A percentile compares a stretch with the other conserved stretches of the same genome.
Evolutionary conservation across 345 rosid genomes (phyloP).

Genomic region (Gossypioides kirkii): DNA sequence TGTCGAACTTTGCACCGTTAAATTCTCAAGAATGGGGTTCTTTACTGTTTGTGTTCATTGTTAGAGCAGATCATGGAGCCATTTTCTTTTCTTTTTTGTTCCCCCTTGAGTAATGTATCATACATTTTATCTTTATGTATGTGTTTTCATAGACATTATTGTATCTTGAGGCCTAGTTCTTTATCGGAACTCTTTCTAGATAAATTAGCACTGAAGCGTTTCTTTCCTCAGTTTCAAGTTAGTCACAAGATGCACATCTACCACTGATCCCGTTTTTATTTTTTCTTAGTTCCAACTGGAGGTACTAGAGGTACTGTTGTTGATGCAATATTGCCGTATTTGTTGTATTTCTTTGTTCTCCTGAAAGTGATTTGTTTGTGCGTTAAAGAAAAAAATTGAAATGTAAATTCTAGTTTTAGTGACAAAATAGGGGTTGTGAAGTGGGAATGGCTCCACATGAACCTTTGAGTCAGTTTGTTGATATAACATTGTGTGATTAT

Average conservation of each 20-base stretch:
- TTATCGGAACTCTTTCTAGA: neutral
- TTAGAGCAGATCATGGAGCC: neutral
- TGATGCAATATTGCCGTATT: neutral
- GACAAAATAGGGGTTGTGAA: neutral
- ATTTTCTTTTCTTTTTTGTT: neutral
- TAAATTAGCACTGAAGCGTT: neutral
- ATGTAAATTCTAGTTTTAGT: neutral
- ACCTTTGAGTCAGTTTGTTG: neutral
- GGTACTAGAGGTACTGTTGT: neutral
- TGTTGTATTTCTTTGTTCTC: neutral
- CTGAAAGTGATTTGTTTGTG: neutral
- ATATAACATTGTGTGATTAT: neutral
- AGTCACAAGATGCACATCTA: neutral
- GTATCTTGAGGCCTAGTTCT: neutral
- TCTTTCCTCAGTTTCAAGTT: neutral
- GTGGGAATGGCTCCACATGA: neutral
- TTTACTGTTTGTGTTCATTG: neutral
- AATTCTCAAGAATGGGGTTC: neutral
- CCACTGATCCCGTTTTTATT: neutral
- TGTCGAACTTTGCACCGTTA: neutral
- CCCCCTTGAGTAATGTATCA: neutral
- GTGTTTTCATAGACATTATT: neutral
- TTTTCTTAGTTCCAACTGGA: neutral
- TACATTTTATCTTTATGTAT: neutral
- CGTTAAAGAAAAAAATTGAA: neutral